Percentiles rank a stretch among this genome's conserved stretches.
These are phyloP conservation scores for Trichoderma cornu-damae DNA, from an alignment of 2,329 filamentous ascomycete species.

Conservation along the genomic window DNA sequence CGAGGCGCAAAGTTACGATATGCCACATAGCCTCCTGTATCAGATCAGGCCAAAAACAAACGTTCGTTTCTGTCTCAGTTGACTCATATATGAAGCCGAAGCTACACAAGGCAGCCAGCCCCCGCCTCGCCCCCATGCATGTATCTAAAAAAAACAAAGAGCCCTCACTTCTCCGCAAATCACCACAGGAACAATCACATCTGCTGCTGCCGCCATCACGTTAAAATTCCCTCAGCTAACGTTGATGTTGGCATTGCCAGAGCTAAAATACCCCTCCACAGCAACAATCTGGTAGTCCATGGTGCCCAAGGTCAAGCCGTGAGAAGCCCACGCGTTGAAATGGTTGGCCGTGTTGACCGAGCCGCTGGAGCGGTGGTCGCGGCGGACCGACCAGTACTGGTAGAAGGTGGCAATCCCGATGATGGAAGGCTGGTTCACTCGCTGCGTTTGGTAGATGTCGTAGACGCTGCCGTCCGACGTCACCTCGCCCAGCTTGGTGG, in stretches of 20 bases:
- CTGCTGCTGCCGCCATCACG: neutral
- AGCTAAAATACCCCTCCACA: constrained; percentile 11
- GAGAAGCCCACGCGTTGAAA: constrained; percentile 5
- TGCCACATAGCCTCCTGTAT: too few relatives aligned
- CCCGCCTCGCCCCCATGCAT: neutral
- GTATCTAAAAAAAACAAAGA: neutral
- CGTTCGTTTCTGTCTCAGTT: neutral
- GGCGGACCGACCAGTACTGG: constrained; percentile 16
- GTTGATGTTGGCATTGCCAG: constrained; percentile 1
- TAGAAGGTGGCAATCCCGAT: constrained; percentile 13
- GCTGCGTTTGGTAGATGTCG: constrained; percentile 14
- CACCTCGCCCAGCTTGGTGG: constrained; percentile 14
- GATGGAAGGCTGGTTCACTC: constrained; percentile 15
- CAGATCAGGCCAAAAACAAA: too few relatives aligned
- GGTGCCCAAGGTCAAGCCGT: neutral
- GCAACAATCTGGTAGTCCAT: constrained; percentile 14
- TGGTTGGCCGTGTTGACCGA: constrained; percentile 14
- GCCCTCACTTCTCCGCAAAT: neutral
- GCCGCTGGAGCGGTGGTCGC: constrained; percentile 14
- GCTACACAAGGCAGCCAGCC: neutral
- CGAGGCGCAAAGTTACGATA: too few relatives aligned
- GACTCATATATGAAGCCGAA: neutral
- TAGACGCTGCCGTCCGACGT: constrained; percentile 13
- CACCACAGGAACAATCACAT: neutral
- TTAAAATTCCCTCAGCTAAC: neutral